These are phyloP conservation scores for Mycena chlorophos DNA, from an alignment of 768 basidiomycete genomes.

Conservation along the genomic window DNA sequence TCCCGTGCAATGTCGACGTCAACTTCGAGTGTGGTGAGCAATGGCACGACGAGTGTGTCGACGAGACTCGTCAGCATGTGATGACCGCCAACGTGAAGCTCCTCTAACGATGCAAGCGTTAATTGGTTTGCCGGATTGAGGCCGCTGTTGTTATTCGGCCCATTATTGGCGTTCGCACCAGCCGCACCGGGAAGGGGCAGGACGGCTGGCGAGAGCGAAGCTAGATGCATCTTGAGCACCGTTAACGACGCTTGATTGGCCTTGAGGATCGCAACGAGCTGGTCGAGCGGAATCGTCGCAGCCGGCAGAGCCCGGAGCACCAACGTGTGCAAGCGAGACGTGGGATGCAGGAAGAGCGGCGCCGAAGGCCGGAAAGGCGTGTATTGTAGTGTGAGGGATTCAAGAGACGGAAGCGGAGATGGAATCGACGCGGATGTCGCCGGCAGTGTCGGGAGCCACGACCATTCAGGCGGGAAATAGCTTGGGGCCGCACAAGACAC, in stretches of 20 bases:
- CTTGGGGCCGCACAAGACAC: slow-evolving; percentile 69
- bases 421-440: background rate
- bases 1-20: slow-evolving; percentile 72
- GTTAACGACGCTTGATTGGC: slow-evolving; percentile 58
- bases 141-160: background rate
- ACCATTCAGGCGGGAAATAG: slow-evolving; percentile 63
- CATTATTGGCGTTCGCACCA: slow-evolving; percentile 2
- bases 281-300: slow-evolving; percentile 62
- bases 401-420: slow-evolving; percentile 47
- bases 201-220: slow-evolving; percentile 58
- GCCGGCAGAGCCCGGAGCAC: slow-evolving; percentile 67
- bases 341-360: slow-evolving; percentile 54
- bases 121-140: slow-evolving; percentile 27
- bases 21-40: slow-evolving; percentile 57
- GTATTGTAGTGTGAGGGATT: slow-evolving; percentile 64
- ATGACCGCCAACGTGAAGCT: slow-evolving; percentile 67
- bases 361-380: slow-evolving; percentile 79
- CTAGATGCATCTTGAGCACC: slow-evolving; percentile 60
- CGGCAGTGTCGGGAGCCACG: slow-evolving; percentile 59
- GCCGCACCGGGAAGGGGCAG: slow-evolving; percentile 44
- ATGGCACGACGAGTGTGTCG: slow-evolving; percentile 60
- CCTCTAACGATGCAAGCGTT: slow-evolving; percentile 49
- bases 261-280: slow-evolving; percentile 63
- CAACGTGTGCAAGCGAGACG: slow-evolving; percentile 53
- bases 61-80: slow-evolving; percentile 61